Base-by-base conservation (phyloP, 345 rosid species). In the Raphanus raphanistrum region DNA sequence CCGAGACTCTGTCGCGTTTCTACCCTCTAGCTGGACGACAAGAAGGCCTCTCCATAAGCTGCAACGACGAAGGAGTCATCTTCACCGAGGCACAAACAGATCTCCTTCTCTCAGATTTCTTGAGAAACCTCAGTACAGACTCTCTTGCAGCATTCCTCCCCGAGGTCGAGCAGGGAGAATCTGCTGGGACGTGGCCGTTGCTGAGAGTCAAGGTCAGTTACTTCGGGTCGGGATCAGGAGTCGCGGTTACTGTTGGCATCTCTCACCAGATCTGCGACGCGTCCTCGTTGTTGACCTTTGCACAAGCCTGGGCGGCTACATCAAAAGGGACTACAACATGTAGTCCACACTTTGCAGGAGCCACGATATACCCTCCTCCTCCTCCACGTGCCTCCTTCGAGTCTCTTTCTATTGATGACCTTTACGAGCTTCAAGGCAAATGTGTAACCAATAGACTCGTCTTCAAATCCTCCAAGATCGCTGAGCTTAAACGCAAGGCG, bases 401-500 rank as follows among this genome's bases (percentile, higher is more conserved):
- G 6, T n/a, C 66, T 31, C 66, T 41, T n/a, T 31, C 66, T 13
- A 6, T 62, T 8, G 25, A 62, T 6, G 26, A 32, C 13, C 26
- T 62, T 62, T 62, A 3, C 66, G 66, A 62, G 43, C 3, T 3
- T 62, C 21, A 10, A 62, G 66, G 66, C 1, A 62, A n/a, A 8
- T 62, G 66, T 36, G 50, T 70, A 0, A 15, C 21, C 0, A 81
- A 65, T 12, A 69, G 82, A 71, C 65, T 69, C 25, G 65, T 79
- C 2, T 67, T 77, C 21, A 68, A 79, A 8, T n/a, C 79, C 26
- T 35, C 82, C 0, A 73, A 69, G 69, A 68, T 85, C 8, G 58
- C 68, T 1, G 76, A 74, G 2, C 84, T 82, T 0, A 80, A 78
- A 73, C 45, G 70, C 2, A 77, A 31, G 72, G 78, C 71, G 1